Evolutionary conservation across 208 protist genomes (phyloP), one percentile per base, ranked within the genome.

Genomic region (Balamuthia mandrillaris): DNA sequence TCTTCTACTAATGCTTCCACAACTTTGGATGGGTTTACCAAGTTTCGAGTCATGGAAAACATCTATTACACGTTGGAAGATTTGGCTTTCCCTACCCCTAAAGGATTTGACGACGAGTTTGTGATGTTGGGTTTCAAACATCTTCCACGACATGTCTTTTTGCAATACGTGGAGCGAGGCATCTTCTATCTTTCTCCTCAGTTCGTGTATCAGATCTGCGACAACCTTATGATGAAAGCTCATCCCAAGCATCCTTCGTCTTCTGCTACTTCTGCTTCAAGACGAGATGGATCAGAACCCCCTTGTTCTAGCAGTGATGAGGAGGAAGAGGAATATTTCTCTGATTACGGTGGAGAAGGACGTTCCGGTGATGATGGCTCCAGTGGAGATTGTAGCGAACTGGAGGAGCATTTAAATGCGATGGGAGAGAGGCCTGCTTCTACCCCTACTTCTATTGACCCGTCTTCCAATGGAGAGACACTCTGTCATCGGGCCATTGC

Each of bases 101-200:
- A 65, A 31, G 58, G 58, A 31, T 65, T 65, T 65, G 33, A 18
- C 58, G n/a, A 18, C 14, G 58, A 65, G 58, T 65, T 65, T 27
- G 58, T 31, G 10, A 35, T 31, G 24, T 31, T 65, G 58, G 58
- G 58, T 31, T 27, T 29, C 58, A 65, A 65, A 65, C 33, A 65
- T 24, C 58, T 65, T 65, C 58, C 58, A 10, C 58, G 58, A 10
- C 33, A 18, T 12, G 58, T 65, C 9, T 65, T 65, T 24, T 35
- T 65, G 58, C 58, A 65, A 65, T 65, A 65, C 24, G n/a, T 65
- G 58, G 58, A 35, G 33, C 58, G 58, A n/a, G n/a, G n/a, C n/a
- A n/a, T n/a, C n/a, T n/a, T n/a, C n/a, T n/a, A n/a, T n/a, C n/a
- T n/a, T n/a, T n/a, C n/a, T n/a, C n/a, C n/a, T n/a, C n/a, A n/a